Evolutionary conservation across 108 stramenopile genomes (phyloP), one percentile per base, ranked within the genome.

Genomic region (Skeletonema potamos): DNA sequence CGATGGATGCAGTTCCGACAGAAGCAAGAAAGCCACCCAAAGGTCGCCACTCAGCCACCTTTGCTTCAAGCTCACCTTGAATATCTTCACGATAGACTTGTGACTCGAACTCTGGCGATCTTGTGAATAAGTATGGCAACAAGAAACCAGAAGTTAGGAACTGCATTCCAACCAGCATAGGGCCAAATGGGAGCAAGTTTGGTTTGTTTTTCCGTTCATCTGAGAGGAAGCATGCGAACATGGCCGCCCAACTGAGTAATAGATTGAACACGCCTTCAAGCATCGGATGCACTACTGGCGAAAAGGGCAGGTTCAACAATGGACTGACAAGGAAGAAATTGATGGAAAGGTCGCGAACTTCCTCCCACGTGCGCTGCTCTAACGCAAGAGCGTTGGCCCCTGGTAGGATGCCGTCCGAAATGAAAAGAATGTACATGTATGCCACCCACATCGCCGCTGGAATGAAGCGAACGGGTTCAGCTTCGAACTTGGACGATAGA

Each of bases 311-410:
- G 20, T 87, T 43, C 32, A 92, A 39, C 29, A 88, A 54, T 0
- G 93, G 93, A 29, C 79, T 64, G n/a, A 95, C 89, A 10, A 92
- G 69, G 65, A 90, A 92, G 61, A 95, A 95, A 57, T 95, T 95
- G 29, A 92, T 62, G 0, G 86, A 85, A 39, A 95, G 62, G 54
- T 89, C 87, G 8, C 73, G 75, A 3, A 95, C 93, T 78, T 92
- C 91, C 55, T 85, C 84, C 93, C 93, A 95, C 1, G 93, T 95
- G 4, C 89, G 68, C 54, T 81, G 77, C 56, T 95, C 93, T 18
- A 95, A 60, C 7, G 74, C 63, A 6, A 84, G 62, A 0, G 89
- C 89, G 29, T 85, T 86, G 2, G 81, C 82, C 13, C 93, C 91
- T 26, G 87, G 89, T 37, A 85, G 32, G 55, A 89, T 87, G 29